Evolutionary conservation across 768 basidiomycete genomes (phyloP).

Genomic region (Termitomyces sp.): DNA sequence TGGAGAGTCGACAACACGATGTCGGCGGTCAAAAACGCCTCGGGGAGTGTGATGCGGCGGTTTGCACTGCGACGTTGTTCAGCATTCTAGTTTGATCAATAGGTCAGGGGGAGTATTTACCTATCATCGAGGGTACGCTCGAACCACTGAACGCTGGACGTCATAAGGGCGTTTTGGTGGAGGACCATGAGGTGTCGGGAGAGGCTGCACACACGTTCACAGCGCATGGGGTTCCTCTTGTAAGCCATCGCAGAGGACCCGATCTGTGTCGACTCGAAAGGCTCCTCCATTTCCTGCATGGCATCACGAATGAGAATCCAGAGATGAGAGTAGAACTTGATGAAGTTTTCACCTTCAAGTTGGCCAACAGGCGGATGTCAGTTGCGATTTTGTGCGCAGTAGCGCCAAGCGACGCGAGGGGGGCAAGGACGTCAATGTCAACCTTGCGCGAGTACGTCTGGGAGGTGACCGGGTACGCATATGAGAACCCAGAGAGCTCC

Average conservation of each 20-base stretch:
- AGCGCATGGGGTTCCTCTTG: slow-evolving; percentile 99
- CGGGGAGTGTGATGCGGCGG: slow-evolving; percentile 92
- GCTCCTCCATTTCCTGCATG: slow-evolving; percentile 89
- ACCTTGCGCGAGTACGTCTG: slow-evolving; percentile 99
- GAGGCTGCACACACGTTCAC: slow-evolving; percentile 93
- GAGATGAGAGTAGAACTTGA: not conserved
- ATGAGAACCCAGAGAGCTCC: slow-evolving; percentile 85
- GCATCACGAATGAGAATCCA: not conserved
- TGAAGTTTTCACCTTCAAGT: slow-evolving; percentile 63
- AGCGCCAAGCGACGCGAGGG: slow-evolving; percentile 85
- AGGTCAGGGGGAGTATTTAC: slow-evolving; percentile 28
- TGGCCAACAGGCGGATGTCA: slow-evolving; percentile 89
- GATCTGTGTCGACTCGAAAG: slow-evolving; percentile 98
- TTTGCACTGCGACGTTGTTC: slow-evolving; percentile 63
- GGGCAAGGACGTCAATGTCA: slow-evolving; percentile 87
- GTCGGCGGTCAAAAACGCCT: slow-evolving; percentile 95
- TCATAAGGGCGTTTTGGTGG: slow-evolving; percentile 96
- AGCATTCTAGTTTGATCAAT: not conserved
- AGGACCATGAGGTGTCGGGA: slow-evolving; percentile 94
- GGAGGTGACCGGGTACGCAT: slow-evolving; percentile 96
- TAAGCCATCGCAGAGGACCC: slow-evolving; percentile 98
- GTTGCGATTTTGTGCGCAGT: slow-evolving; percentile 98
- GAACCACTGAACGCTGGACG: slow-evolving; percentile 94
- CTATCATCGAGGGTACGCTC: slow-evolving; percentile 97
- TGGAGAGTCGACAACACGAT: slow-evolving; percentile 94